Evolutionary conservation across 352 stramenopile species (phyloP).

Genomic region (Phytophthora aleatoria): DNA sequence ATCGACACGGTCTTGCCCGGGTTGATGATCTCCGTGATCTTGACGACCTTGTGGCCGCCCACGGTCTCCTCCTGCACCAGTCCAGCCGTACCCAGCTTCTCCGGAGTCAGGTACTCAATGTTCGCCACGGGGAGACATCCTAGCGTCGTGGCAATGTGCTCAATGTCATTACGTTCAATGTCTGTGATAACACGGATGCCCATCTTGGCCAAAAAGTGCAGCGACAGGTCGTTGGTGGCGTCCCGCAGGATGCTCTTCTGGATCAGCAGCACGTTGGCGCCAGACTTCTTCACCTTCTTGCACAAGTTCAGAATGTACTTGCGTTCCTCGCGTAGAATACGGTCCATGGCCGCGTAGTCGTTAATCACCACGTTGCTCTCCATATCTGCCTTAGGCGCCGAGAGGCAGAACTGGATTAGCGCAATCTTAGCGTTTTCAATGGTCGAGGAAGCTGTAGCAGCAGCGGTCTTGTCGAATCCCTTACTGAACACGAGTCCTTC

Average conservation of each 20-base stretch:
- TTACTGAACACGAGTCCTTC: conserved; percentile 98
- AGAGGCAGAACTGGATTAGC: conserved; percentile 99
- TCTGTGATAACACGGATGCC: conserved; percentile 99
- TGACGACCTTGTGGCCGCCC: conserved; percentile 97
- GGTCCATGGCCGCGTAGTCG: conserved; percentile 99
- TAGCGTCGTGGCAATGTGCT: conserved; percentile 98
- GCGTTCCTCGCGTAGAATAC: conserved; percentile 98
- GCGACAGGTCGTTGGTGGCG: conserved; percentile 99
- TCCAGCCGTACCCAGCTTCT: conserved; percentile 96
- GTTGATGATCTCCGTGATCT: conserved; percentile 97
- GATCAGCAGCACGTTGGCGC: conserved; percentile 99
- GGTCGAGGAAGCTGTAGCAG: conserved; percentile 43
- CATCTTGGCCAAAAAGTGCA: conserved; percentile 99
- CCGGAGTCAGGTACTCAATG: conserved; percentile 96
- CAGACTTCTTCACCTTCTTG: conserved; percentile 99
- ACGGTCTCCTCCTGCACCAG: conserved; percentile 97
- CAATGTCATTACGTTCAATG: conserved; percentile 98
- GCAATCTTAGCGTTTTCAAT: conserved; percentile 99
- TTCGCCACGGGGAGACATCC: conserved; percentile 97
- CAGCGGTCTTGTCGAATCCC: conserved; percentile 87
- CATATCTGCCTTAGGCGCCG: conserved; percentile 99
- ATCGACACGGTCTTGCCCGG: conserved; percentile 97
- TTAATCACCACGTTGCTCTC: conserved; percentile 99
- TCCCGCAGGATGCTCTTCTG: conserved; percentile 99
- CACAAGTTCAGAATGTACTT: conserved; percentile 98